phyloP scores from a whole-genome alignment of 805 yeast genomes.

The Nakazawaea sp. region DNA sequence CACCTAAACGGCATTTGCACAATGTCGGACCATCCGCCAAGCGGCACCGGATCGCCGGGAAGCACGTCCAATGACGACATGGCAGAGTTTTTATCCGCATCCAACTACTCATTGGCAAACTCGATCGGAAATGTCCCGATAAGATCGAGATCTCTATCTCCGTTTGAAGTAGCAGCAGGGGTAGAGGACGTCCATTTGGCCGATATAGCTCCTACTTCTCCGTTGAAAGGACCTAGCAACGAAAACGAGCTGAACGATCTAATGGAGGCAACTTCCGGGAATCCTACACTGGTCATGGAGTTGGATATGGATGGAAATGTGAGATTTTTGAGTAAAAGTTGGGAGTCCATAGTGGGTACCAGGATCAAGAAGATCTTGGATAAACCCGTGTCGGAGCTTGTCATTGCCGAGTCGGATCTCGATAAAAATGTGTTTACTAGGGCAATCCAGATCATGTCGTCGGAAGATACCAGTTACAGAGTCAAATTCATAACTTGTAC shows the following conservation, averaged over 20 bases:
- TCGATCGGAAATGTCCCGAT: background rate
- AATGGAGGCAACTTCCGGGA: constrained; percentile 55
- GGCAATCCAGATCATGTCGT: constrained; percentile 64
- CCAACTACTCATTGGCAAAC: background rate
- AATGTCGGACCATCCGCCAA: no score
- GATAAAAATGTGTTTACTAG: constrained; percentile 64
- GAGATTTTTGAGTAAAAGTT: constrained; percentile 65
- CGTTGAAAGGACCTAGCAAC: background rate
- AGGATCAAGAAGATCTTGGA: constrained; percentile 43
- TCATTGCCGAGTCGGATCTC: constrained; percentile 51
- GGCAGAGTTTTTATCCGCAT: no score
- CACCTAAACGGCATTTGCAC: no score
- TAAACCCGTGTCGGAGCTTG: constrained; percentile 53
- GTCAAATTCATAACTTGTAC: constrained; percentile 63
- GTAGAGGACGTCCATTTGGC: no score
- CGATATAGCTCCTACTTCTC: no score
- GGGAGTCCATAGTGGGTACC: constrained; percentile 78
- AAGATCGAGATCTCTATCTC: constrained; percentile 8
- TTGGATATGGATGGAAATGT: constrained; percentile 74
- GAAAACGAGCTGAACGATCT: constrained; percentile 41
- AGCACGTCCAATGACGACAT: no score
- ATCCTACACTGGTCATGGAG: constrained; percentile 78
- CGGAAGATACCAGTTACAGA: constrained; percentile 70
- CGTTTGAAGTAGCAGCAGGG: constrained; percentile 6
- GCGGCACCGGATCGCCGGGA: no score